Conservation (phyloP, 495 filamentous ascomycete genomes). For the Penicillium tannophilum region DNA sequence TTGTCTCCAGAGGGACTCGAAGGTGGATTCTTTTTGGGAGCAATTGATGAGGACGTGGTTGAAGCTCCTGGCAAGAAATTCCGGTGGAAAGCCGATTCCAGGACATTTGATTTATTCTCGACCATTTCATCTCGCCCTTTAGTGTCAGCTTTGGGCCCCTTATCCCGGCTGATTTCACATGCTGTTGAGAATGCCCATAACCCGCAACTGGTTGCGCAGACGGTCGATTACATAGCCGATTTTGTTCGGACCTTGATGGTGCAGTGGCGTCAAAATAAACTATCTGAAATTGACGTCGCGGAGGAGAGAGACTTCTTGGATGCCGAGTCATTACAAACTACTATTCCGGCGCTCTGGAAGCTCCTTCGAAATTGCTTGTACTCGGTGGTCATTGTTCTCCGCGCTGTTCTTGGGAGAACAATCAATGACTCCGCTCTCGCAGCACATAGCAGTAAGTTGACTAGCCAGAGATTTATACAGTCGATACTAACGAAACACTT, state of each 20-base stretch:
- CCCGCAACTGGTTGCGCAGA: slow-evolving; percentile 59
- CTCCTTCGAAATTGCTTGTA: slow-evolving; percentile 80
- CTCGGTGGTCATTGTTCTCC: slow-evolving; percentile 72
- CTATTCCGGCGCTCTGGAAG: slow-evolving; percentile 79
- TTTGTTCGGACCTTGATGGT: slow-evolving; percentile 72
- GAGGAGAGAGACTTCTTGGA: slow-evolving; percentile 73
- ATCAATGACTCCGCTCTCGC: slow-evolving; percentile 57
- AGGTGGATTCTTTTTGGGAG: slow-evolving; percentile 77
- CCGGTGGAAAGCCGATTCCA: slow-evolving; percentile 66
- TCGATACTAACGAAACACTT: not conserved
- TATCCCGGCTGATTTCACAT: slow-evolving; percentile 77
- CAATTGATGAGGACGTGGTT: slow-evolving; percentile 74
- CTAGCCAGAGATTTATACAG: not conserved
- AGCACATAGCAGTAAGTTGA: slow-evolving; percentile 53
- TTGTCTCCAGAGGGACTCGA: slow-evolving; percentile 75
- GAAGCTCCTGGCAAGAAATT: slow-evolving; percentile 64
- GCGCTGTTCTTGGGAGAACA: slow-evolving; percentile 70
- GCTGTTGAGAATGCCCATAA: slow-evolving; percentile 67
- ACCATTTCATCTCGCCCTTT: slow-evolving; percentile 66
- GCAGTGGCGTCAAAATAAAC: slow-evolving; percentile 84
- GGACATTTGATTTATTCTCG: slow-evolving; percentile 59
- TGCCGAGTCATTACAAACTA: slow-evolving; percentile 65
- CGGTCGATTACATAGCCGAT: slow-evolving; percentile 68
- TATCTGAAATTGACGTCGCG: slow-evolving; percentile 78
- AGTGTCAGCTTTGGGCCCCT: slow-evolving; percentile 72